Evolutionary conservation across 2,329 filamentous ascomycete genomes (phyloP), one percentile per base, ranked within the genome.

Genomic region (Tricladium varicosporioides): DNA sequence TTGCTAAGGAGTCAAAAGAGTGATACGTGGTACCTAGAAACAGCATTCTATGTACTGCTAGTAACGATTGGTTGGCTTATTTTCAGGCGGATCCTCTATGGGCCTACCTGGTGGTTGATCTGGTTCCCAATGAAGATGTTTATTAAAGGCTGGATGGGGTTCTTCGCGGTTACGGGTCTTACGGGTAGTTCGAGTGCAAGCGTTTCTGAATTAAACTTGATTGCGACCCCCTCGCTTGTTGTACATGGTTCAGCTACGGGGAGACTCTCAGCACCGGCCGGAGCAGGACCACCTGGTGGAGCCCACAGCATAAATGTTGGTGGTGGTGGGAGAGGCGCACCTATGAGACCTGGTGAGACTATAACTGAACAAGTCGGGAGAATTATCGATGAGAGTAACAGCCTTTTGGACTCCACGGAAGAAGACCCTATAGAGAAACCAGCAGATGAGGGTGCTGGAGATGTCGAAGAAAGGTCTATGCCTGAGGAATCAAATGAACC

Each of bases 11-110:
- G 90, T 62, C 91, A 95, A 70, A 99, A 99, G 79, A 94, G 88
- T 63, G 94, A 99, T 71, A 97, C 92, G 2, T 99, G 94, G 94
- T 99, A 99, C 71, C 82, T 99, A 33, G 89, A 94, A 74, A 95
- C 90, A 40, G 85, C 92, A 1, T 86, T 97, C 63, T 95, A 92
- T 70, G 80, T 97, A 65, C 81, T 97, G 14, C 69, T 88, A 18
- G 82, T 76, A 5, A 97, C 92, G 1, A 85, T 92, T 44, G 79
- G 78, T 31, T 99, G 94, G 94, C 80, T 99, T 7, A 70, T 96
- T 5, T 97, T 95, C 69, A 80, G 94, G 27, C 79, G 94, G 46
- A 78, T 93, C 43, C 70, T 99, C 7, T 99, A 95, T 75, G 93
- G 94, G 0, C 94, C 94, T 1, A 73, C 91, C 56, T 95, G 90